phyloP scores from a whole-genome alignment of 2,329 filamentous ascomycete species.

The Myotisia sp. region DNA sequence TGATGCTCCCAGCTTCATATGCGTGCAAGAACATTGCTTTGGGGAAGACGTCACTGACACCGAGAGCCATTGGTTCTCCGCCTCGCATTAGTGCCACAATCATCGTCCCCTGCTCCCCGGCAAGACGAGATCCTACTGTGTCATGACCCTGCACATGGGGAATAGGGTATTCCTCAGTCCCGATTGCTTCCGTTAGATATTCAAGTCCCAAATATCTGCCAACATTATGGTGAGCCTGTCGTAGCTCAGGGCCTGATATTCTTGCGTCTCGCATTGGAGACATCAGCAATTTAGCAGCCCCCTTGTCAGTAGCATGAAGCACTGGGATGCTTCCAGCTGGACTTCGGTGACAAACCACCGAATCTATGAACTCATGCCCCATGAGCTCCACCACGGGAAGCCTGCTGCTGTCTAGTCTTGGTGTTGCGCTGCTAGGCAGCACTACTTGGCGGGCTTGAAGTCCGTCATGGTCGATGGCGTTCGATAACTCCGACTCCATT shows the following conservation, averaged over 20 bases:
- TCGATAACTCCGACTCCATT: conserved; percentile 37
- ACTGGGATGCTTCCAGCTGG: conserved; percentile 17
- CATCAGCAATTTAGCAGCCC: conserved; percentile 38
- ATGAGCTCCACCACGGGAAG: conserved; percentile 32
- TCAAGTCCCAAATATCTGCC: conserved; percentile 43
- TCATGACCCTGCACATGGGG: conserved; percentile 38
- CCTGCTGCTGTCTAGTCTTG: conserved; percentile 29
- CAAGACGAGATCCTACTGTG: conserved; percentile 35
- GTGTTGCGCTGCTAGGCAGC: conserved; percentile 27
- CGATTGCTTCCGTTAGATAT: conserved; percentile 33
- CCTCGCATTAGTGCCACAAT: conserved; percentile 51
- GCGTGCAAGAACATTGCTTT: conserved; percentile 39
- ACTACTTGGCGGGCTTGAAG: conserved; percentile 36
- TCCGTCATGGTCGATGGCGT: conserved; percentile 28
- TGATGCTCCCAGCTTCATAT: too few relatives aligned
- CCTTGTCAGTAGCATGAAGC: conserved; percentile 33
- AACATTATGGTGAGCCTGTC: conserved; percentile 35
- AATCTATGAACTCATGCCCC: conserved; percentile 17
- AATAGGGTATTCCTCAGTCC: conserved; percentile 37
- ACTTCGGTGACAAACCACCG: conserved; percentile 12
- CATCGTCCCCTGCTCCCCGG: conserved; percentile 34
- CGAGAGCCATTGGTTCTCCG: conserved; percentile 48
- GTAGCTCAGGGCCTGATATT: conserved; percentile 33
- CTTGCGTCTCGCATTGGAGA: conserved; percentile 40
- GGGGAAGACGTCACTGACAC: conserved; percentile 41